Conservation (phyloP, 2,329 filamentous ascomycete species). For the Dothiorella sarmentorum region DNA sequence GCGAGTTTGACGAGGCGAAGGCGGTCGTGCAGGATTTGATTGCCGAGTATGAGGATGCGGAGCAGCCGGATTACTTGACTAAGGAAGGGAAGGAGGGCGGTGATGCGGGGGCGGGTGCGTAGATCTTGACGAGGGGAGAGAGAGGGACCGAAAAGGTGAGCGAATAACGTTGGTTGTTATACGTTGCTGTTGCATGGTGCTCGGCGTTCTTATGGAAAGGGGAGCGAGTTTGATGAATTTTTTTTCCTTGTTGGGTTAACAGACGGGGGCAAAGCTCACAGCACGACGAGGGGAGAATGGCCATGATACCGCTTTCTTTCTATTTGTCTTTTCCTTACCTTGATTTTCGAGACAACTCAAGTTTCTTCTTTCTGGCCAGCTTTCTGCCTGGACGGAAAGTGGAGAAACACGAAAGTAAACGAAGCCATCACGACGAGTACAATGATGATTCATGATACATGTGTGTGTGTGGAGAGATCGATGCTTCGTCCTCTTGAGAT, state of each 20-base stretch:
- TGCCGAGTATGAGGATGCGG: slow-evolving; percentile 91
- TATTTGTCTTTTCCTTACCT: not conserved
- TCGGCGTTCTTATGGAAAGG: not conserved
- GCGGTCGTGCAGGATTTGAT: slow-evolving; percentile 90
- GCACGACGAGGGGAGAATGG: not conserved
- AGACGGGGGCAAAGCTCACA: too few species aligned
- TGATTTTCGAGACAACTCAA: too few species aligned
- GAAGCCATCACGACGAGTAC: too few species aligned
- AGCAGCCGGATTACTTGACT: slow-evolving; percentile 84
- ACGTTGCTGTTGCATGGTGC: slow-evolving; percentile 9
- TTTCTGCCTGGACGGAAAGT: too few species aligned
- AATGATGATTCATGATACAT: too few species aligned
- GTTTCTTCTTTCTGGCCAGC: too few species aligned
- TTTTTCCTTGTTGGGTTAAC: not conserved
- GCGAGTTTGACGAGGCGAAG: slow-evolving; percentile 92
- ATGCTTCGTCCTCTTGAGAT: too few species aligned
- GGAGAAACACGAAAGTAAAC: too few species aligned
- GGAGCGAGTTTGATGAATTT: too few species aligned
- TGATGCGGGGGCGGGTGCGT: not conserved
- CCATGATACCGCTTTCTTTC: not conserved
- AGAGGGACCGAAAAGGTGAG: not conserved
- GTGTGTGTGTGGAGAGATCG: too few species aligned
- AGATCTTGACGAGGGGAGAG: too few species aligned
- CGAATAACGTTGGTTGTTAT: not conserved
- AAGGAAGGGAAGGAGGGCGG: slow-evolving; percentile 39